Evolutionary conservation across 2,329 filamentous ascomycete genomes (phyloP).

Genomic region (Colletotrichum navitas): DNA sequence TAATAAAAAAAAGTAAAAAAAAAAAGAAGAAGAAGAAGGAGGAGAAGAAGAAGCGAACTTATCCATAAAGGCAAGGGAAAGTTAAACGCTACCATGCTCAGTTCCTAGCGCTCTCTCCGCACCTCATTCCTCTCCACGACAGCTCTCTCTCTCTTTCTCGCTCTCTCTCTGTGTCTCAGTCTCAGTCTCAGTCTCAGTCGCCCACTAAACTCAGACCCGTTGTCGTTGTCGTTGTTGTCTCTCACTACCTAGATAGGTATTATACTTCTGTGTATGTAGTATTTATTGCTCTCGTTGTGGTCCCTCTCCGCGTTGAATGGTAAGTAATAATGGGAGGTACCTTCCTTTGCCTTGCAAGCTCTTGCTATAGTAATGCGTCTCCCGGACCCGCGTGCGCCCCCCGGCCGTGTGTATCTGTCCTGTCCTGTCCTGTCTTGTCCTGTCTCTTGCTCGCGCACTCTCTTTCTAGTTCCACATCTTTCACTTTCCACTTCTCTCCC

Average conservation of each 20-base stretch:
- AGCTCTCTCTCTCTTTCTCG: too few species aligned
- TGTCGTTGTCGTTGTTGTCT: conserved; percentile 7
- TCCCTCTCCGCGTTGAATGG: background rate
- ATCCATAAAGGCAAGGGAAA: background rate
- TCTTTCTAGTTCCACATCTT: background rate
- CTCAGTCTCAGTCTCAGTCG: background rate
- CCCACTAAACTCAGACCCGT: conserved; percentile 1
- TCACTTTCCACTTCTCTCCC: background rate
- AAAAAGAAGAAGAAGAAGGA: background rate
- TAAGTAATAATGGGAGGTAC: background rate
- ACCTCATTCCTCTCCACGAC: background rate
- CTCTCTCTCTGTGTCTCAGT: too few species aligned
- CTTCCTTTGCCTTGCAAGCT: background rate
- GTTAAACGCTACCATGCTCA: conserved; percentile 3
- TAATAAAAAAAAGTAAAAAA: too few species aligned
- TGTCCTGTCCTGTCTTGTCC: background rate
- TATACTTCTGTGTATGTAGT: too few species aligned
- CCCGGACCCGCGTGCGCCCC: background rate
- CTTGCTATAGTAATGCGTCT: background rate
- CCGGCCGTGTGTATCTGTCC: background rate
- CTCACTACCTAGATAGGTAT: background rate
- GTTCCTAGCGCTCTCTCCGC: background rate
- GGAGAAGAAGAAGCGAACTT: background rate
- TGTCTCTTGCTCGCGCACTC: background rate
- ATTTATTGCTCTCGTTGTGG: background rate